Conservation (phyloP, 257 asterid species). For the Nicotiana tabacum region DNA sequence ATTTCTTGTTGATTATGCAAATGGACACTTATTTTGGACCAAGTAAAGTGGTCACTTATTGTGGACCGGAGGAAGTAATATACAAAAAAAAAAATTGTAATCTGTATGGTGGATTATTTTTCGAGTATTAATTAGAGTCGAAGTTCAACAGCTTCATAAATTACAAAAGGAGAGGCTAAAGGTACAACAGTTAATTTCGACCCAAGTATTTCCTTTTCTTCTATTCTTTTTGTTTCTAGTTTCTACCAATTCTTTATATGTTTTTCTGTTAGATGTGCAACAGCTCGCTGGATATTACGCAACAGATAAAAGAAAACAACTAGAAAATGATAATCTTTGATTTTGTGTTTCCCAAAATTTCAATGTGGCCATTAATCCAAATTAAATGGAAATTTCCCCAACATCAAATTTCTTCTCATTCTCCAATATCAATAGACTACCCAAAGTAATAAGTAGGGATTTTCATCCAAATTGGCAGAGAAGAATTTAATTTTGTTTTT, state of each 20-base stretch:
- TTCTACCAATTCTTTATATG: not conserved
- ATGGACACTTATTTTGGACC: too few species aligned
- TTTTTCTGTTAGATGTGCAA: not conserved
- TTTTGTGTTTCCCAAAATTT: not conserved
- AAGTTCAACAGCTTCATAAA: not conserved
- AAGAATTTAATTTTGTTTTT: not conserved
- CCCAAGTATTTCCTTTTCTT: not conserved
- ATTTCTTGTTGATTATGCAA: too few species aligned
- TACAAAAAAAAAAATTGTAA: too few species aligned
- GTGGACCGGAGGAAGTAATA: too few species aligned
- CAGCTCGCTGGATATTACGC: not conserved
- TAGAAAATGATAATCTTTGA: not conserved
- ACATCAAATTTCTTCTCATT: too few species aligned
- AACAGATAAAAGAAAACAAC: not conserved
- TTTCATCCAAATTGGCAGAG: not conserved
- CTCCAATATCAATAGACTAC: too few species aligned
- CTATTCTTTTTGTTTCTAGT: not conserved
- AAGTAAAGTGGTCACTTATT: too few species aligned
- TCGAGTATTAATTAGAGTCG: not conserved
- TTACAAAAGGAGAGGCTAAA: not conserved
- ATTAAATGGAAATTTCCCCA: not conserved
- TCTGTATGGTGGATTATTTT: not conserved
- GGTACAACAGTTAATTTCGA: not conserved
- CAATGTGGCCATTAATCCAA: not conserved
- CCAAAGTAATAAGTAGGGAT: too few species aligned